Percentiles rank a stretch among this genome's conserved stretches.
phyloP scores from a whole-genome alignment of 495 filamentous ascomycete species.

The Aspergillus indologenus region DNA sequence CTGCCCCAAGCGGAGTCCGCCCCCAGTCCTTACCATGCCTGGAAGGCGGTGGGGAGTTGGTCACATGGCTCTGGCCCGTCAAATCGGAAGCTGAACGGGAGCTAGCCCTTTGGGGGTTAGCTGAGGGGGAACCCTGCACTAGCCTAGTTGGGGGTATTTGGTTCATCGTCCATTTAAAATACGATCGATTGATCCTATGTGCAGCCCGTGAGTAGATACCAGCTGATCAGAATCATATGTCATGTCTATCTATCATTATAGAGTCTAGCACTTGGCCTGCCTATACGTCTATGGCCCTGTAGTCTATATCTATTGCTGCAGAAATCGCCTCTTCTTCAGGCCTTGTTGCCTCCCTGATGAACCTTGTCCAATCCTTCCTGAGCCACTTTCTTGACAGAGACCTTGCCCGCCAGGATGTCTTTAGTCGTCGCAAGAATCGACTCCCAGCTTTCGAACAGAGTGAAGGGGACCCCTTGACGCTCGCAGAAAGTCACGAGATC shows the following conservation, averaged over 20 bases:
- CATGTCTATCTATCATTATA: neutral
- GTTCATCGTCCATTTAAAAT: neutral
- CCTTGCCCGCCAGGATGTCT: constrained; percentile 64
- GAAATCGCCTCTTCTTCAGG: neutral
- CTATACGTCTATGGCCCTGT: neutral
- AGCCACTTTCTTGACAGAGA: constrained; percentile 29
- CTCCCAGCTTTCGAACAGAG: constrained; percentile 73
- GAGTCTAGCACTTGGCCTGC: neutral
- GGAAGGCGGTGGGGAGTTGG: neutral
- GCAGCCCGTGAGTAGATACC: neutral
- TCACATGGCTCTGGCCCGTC: constrained; percentile 5
- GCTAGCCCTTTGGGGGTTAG: neutral
- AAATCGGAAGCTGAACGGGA: neutral
- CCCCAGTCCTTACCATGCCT: neutral
- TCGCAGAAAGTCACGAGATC: constrained; percentile 83
- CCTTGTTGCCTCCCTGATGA: constrained; percentile 5
- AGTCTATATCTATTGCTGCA: constrained; percentile 1
- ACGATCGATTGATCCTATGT: no score
- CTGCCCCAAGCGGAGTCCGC: constrained; percentile 3
- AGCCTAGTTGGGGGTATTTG: neutral
- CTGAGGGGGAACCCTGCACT: neutral
- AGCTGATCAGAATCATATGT: neutral
- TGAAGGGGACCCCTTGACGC: constrained; percentile 73
- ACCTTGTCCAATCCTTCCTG: constrained; percentile 7
- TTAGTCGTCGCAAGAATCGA: constrained; percentile 71